These are phyloP conservation scores for Fusarium sp. DNA, from an alignment of 2,329 filamentous ascomycete genomes.

Conservation along the genomic window DNA sequence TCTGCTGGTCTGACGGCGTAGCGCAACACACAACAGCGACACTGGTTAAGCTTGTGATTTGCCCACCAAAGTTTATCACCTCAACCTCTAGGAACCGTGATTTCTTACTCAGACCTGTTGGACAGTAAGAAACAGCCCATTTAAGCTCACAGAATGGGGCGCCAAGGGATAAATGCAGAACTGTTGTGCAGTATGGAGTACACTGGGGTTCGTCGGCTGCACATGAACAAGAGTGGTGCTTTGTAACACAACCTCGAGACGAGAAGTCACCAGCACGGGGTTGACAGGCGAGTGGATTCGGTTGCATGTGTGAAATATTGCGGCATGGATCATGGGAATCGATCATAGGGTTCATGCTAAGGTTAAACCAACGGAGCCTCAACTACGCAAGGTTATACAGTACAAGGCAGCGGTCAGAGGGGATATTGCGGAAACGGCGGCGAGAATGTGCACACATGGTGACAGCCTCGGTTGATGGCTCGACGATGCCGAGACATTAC, in stretches of 20 bases:
- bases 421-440: constrained; percentile 15
- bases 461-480: constrained; percentile 28
- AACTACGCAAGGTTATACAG: constrained; percentile 21
- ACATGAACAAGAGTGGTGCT: constrained; percentile 16
- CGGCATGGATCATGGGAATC: background rate
- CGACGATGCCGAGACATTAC: constrained; percentile 25
- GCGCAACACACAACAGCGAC: constrained; percentile 28
- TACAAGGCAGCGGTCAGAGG: constrained; percentile 19
- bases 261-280: constrained; percentile 14
- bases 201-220: constrained; percentile 18
- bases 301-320: constrained; percentile 29
- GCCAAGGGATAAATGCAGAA: background rate
- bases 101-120: constrained; percentile 2
- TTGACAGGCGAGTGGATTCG: constrained; percentile 6
- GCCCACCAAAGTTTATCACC: constrained; percentile 5
- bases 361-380: constrained; percentile 30
- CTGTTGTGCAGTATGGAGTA: constrained; percentile 15
- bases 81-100: constrained; percentile 3
- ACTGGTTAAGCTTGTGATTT: constrained; percentile 29
- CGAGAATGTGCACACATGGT: constrained; percentile 8
- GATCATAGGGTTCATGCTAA: constrained; percentile 9
- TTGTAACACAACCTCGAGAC: constrained; percentile 35
- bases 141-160: background rate
- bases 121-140: constrained; percentile 3
- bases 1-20: constrained; percentile 18